Conservation (phyloP, 2,329 filamentous ascomycete species). For the Fusarium annulatum region DNA sequence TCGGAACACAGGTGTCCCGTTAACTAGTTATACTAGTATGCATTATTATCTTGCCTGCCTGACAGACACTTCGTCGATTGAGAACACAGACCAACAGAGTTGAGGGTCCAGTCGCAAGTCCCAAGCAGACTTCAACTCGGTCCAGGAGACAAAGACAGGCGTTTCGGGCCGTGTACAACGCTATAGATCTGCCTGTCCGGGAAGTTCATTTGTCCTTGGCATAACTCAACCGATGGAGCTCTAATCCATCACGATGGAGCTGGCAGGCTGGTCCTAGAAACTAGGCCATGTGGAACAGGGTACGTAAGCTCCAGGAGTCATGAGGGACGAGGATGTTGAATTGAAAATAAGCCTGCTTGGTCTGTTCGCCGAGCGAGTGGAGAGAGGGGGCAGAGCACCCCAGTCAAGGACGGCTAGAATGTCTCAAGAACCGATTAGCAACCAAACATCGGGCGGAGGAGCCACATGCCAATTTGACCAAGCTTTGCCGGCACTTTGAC, state of each 20-base stretch:
- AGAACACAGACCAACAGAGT: neutral
- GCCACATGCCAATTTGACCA: slow-evolving; percentile 23
- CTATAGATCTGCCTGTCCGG: neutral
- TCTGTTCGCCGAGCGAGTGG: slow-evolving; percentile 34
- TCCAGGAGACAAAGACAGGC: neutral
- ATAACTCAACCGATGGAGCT: slow-evolving; percentile 12
- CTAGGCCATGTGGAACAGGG: slow-evolving; percentile 39
- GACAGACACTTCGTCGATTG: slow-evolving; percentile 6
- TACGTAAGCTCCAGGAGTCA: slow-evolving; percentile 42
- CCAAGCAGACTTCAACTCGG: neutral
- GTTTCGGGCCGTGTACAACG: slow-evolving; percentile 2
- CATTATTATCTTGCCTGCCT: slow-evolving; percentile 14
- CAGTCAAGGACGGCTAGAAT: slow-evolving; percentile 41
- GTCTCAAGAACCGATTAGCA: slow-evolving; percentile 45
- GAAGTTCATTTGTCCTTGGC: slow-evolving; percentile 1
- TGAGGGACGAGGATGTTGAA: slow-evolving; percentile 39
- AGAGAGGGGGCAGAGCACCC: slow-evolving; percentile 31
- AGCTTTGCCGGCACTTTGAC: slow-evolving; percentile 32
- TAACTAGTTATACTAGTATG: slow-evolving; percentile 24
- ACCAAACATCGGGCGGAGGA: slow-evolving; percentile 33
- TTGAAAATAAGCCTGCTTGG: slow-evolving; percentile 24
- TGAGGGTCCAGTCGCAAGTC: neutral
- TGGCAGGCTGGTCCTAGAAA: slow-evolving; percentile 25
- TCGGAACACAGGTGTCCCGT: slow-evolving; percentile 16
- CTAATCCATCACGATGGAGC: slow-evolving; percentile 18